A percentile compares a stretch with the other conserved stretches of the same genome.
These are phyloP conservation scores for Trichosporon coremiiforme DNA, from an alignment of 1,284 basidiomycete species.

Conservation along the genomic window DNA sequence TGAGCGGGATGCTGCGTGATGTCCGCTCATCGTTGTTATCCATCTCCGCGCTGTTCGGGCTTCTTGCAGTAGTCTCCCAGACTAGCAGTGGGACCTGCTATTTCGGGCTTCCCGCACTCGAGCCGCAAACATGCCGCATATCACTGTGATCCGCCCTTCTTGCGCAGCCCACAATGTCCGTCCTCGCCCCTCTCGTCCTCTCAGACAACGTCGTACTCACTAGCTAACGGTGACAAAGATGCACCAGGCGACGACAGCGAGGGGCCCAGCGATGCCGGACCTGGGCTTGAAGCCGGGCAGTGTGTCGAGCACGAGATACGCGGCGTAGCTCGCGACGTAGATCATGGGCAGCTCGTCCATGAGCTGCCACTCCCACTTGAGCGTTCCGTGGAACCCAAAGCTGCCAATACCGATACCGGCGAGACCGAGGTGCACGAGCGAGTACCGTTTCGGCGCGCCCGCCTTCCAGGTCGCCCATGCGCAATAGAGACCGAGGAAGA, in stretches of 20 bases:
- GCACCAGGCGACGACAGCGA: slow-evolving; percentile 44
- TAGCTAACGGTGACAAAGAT: slow-evolving; percentile 55
- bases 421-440: slow-evolving; percentile 48
- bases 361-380: slow-evolving; percentile 56
- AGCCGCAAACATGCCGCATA: too few species aligned
- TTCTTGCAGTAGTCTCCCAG: background rate
- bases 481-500: slow-evolving; percentile 56
- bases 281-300: slow-evolving; percentile 43
- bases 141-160: too few species aligned
- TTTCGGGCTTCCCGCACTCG: background rate
- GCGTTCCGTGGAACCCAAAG: slow-evolving; percentile 54
- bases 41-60: background rate
- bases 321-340: slow-evolving; percentile 50
- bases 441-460: slow-evolving; percentile 44
- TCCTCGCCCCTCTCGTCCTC: too few species aligned
- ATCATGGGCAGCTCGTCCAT: slow-evolving; percentile 58
- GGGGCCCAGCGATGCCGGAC: slow-evolving; percentile 43
- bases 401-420: slow-evolving; percentile 52
- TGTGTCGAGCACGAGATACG: slow-evolving; percentile 51
- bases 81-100: background rate
- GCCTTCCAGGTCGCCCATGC: slow-evolving; percentile 34
- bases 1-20: background rate
- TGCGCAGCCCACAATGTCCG: too few species aligned
- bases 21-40: background rate
- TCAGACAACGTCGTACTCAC: slow-evolving; percentile 41